Evolutionary conservation across 148 eudicot species (phyloP), one percentile per base, ranked within the genome.

Genomic region (Chenopodium formosanum): DNA sequence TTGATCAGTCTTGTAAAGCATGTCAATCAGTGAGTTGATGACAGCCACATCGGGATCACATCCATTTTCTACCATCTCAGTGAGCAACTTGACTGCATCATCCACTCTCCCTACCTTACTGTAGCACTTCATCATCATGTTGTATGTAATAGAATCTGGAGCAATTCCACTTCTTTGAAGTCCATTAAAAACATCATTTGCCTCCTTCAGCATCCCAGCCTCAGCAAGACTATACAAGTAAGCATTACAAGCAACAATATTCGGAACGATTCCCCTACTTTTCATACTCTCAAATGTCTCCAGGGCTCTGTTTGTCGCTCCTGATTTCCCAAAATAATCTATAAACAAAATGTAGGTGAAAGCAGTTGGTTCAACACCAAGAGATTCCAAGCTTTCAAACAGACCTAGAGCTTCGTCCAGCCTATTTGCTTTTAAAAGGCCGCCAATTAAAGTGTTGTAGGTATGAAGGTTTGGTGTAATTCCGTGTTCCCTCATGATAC

Each of bases 121-220:
- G 78, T 91, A 92, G 85, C 97, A 91, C 86, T 94, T 96, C 91
- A 96, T 94, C 97, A 96, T 91, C 94, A 94, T 91, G 87, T 94
- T 92, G 81, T 92, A 96, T 76, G 97, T 92, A 76, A 96, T 90
- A 69, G 97, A 87, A 87, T 96, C 98, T 27, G 98, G 98, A 80
- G 86, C 91, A 75, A 94, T 85, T 65, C 97, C 99, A 84, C 89
- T 89, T 62, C 78, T 83, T 77, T 77, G 86, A 11, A 96, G 89
- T 56, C 89, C 98, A 79, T 88, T 77, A 77, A 96, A 92, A 73
- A 94, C 87, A 71, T 78, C 78, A 81, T 89, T 91, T 25, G 97
- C 98, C 85, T 94, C 95, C 79, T 86, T 82, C 78, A 96, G 91
- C 89, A 89, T 89, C 75, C 97, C 99, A 78, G 86, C 84, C 80